phyloP scores from a whole-genome alignment of 164 flowering plant species.

The Annona squamosa region DNA sequence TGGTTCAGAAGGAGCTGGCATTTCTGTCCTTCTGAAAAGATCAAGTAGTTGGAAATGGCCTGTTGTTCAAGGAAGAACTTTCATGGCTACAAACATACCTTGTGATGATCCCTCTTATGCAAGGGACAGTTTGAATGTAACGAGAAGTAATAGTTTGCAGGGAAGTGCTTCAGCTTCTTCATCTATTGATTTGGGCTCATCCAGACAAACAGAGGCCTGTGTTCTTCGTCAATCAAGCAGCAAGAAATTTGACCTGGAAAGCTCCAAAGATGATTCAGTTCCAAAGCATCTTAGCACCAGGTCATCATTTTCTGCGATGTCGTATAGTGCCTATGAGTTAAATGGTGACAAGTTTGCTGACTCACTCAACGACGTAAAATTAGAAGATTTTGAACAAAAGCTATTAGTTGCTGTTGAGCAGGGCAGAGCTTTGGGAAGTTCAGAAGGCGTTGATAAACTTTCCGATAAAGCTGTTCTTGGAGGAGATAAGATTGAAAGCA shows the following conservation, averaged over 20 bases:
- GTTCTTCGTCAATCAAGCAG: constrained; percentile 66
- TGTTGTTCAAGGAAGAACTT: constrained; percentile 60
- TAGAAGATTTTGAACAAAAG: constrained; percentile 18
- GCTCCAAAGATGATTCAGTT: constrained; percentile 29
- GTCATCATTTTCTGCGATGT: constrained; percentile 48
- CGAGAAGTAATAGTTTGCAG: constrained; percentile 8
- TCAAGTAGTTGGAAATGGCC: constrained; percentile 73
- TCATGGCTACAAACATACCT: constrained; percentile 44
- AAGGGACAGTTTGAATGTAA: constrained; percentile 36
- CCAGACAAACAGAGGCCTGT: constrained; percentile 45
- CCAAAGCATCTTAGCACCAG: constrained; percentile 34
- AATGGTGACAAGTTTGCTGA: constrained; percentile 35
- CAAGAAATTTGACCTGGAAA: constrained; percentile 51
- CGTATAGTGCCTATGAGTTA: constrained; percentile 28
- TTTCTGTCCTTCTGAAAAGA: constrained; percentile 55
- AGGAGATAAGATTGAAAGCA: constrained; percentile 21
- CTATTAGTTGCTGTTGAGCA: constrained; percentile 18
- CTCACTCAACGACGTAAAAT: constrained; percentile 24
- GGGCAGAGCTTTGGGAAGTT: constrained; percentile 22
- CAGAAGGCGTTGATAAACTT: constrained; percentile 18
- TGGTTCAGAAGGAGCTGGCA: constrained; percentile 61
- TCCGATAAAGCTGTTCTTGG: constrained; percentile 13
- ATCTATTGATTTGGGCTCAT: constrained; percentile 62
- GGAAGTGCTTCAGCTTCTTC: constrained; percentile 53
- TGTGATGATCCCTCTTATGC: constrained; percentile 65